Conservation (phyloP, 176 grass and related monocot genomes). For the Oryza meyeriana region DNA sequence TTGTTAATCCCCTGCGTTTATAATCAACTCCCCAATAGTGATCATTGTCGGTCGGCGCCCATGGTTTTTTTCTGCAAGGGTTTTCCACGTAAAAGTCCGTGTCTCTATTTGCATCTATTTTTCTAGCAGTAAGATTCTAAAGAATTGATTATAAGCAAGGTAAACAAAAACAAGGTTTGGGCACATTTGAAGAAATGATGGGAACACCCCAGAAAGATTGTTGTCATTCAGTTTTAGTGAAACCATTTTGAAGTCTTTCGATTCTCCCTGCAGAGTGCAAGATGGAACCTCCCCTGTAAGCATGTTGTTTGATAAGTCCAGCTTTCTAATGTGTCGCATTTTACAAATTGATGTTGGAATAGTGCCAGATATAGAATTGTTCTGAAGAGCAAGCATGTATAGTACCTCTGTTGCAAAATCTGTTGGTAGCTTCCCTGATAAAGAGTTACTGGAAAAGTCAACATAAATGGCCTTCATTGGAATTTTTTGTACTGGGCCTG, state of each 20-base stretch:
- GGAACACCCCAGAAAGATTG: slow-evolving; percentile 31
- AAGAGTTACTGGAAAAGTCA: neutral
- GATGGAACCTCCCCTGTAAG: neutral
- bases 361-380: neutral
- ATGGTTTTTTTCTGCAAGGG: too few relatives aligned
- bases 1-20: too few relatives aligned
- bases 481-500: neutral
- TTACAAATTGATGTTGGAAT: neutral
- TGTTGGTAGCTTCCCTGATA: neutral
- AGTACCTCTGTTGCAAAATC: neutral
- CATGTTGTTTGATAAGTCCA: neutral
- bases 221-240: slow-evolving; percentile 32
- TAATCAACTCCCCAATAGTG: too few relatives aligned
- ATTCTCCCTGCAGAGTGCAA: neutral
- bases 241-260: neutral
- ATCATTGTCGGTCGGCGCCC: too few relatives aligned
- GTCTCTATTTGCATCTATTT: too few relatives aligned
- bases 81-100: too few relatives aligned
- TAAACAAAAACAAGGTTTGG: slow-evolving; percentile 22
- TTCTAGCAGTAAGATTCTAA: too few relatives aligned
- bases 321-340: neutral
- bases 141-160: slow-evolving; percentile 40
- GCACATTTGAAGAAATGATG: slow-evolving; percentile 26
- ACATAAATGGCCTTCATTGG: neutral
- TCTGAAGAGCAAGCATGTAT: neutral